Conservation (phyloP, 2,329 filamentous ascomycete species). For the Fusarium nelsonii region DNA sequence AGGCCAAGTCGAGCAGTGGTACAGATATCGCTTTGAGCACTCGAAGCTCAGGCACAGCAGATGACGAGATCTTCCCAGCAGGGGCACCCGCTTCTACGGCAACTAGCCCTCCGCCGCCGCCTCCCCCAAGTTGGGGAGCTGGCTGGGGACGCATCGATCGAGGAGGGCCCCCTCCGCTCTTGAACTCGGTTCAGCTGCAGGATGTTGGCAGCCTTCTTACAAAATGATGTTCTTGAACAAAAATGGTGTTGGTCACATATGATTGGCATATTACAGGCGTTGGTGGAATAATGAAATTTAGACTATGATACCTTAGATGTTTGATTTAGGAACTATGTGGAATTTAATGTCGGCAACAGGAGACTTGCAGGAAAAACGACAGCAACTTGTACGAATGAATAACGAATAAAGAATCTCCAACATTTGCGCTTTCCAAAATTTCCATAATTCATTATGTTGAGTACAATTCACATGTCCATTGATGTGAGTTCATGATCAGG, state of each 20-base stretch:
- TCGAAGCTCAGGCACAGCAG: conserved; percentile 47
- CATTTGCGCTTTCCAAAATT: background rate
- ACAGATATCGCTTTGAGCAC: conserved; percentile 53
- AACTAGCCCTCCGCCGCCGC: conserved; percentile 32
- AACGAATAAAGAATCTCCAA: conserved; percentile 35
- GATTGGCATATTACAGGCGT: conserved; percentile 43
- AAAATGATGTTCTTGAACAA: conserved; percentile 31
- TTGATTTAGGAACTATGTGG: conserved; percentile 45
- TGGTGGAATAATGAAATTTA: conserved; percentile 45
- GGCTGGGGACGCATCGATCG: conserved; percentile 51
- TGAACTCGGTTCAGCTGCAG: conserved; percentile 50
- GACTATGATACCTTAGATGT: conserved; percentile 49
- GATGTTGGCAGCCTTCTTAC: conserved; percentile 52
- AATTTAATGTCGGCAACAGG: conserved; percentile 27
- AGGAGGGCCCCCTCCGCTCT: conserved; percentile 46
- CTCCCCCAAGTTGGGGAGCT: conserved; percentile 49
- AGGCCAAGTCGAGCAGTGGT: conserved; percentile 47
- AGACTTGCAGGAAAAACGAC: conserved; percentile 14
- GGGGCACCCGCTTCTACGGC: conserved; percentile 27
- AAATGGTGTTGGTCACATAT: conserved; percentile 17
- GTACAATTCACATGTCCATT: background rate
- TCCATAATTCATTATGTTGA: background rate
- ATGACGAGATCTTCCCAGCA: conserved; percentile 45
- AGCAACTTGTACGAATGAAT: conserved; percentile 40
- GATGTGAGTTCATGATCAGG: too few relatives aligned